These are phyloP conservation scores for Hygrophoropsis aurantiaca DNA, from an alignment of 768 basidiomycete species.

Conservation along the genomic window DNA sequence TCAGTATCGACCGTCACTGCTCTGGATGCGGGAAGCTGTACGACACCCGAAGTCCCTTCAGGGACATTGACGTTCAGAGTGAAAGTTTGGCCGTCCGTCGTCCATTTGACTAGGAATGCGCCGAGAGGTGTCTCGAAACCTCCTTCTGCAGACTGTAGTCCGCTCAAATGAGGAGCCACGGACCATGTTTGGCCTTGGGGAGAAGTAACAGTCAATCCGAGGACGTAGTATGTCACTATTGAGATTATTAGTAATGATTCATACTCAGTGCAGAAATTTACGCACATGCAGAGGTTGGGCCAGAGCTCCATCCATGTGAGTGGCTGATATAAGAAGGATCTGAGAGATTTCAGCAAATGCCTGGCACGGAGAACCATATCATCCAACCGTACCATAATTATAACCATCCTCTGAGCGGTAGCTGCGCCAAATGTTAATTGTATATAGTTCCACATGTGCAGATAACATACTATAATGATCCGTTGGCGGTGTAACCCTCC, in stretches of 20 bases:
- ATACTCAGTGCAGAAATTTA: too few species aligned
- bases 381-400: conserved; percentile 32
- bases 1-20: conserved; percentile 5
- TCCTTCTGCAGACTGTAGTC: conserved; percentile 43
- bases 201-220: conserved; percentile 50
- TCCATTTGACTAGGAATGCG: conserved; percentile 51
- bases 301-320: conserved; percentile 59
- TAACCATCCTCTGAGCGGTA: conserved; percentile 56
- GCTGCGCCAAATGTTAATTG: conserved; percentile 23
- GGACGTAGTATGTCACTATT: conserved; percentile 49
- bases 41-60: conserved; percentile 26
- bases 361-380: too few species aligned
- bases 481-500: conserved; percentile 59
- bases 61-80: conserved; percentile 28
- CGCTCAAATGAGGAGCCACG: conserved; percentile 46
- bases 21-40: conserved; percentile 24
- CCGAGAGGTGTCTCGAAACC: conserved; percentile 55
- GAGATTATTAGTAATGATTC: too few species aligned
- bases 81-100: conserved; percentile 13
- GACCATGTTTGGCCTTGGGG: conserved; percentile 49
- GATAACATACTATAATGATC: conserved; percentile 45
- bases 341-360: background rate
- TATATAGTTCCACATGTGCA: background rate
- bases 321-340: conserved; percentile 62
- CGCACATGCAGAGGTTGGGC: conserved; percentile 48